Base-by-base conservation (phyloP, 306 rosid species). In the Cucurbita pepo region DNA sequence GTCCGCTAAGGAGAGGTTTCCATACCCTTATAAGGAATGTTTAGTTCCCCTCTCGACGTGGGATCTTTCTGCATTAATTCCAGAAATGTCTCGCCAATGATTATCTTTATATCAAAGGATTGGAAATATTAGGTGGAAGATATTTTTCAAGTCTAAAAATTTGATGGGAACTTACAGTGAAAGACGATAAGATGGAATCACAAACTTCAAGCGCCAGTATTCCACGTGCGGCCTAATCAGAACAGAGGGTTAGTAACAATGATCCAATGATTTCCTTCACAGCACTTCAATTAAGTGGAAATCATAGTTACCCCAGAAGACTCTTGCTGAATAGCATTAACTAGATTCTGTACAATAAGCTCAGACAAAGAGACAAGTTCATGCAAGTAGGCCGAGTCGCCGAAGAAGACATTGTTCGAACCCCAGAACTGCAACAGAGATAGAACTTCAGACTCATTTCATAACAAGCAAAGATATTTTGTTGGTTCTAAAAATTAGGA, bases 131-230 rank as follows among this genome's bases (percentile, higher is more conserved):
- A 10, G 66, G 19, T 36, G 19, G 6, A 30, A 60, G 21, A 60
- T 34, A 14, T 19, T 62, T 62, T 62, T 37, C 0, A 15, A 61
- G 47, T 61, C 19, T 12, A 37, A 79, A 76, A 78, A 19, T 43
- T 56, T 40, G 18, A 74, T 16, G 48, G 79, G 43, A 74, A 53
- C 85, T 79, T 85, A 93, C 98, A 72, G 52, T 71, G 76, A 93
- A 86, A 79, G 94, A 82, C 55, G 89, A 86, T 48, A 88, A 88
- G 73, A 93, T 79, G 79, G 88, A 88, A 80, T 93, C 86, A 89
- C 98, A 93, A 81, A 96, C 98, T 82, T 93, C 98, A 67, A 93
- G 98, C 4, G 98, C 97, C 89, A 90, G 82, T 55, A 48, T 75
- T 83, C 98, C 98, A 74, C 90, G 91, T 55, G 83, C 77, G 57